These are phyloP conservation scores for Scheffersomyces lignicola DNA, from an alignment of 1,139 yeast species.

Conservation along the genomic window DNA sequence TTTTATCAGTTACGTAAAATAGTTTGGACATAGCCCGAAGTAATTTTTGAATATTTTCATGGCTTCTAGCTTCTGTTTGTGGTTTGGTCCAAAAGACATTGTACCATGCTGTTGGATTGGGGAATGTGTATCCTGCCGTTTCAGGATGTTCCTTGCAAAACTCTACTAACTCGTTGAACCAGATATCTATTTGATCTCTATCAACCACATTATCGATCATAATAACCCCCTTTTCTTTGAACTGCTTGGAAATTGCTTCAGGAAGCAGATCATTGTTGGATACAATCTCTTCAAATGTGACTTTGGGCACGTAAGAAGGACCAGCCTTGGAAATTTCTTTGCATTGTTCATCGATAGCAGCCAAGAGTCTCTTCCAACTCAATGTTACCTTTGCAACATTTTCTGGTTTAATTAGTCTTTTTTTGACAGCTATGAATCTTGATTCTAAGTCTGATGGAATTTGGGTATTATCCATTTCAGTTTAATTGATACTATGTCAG, in stretches of 20 bases:
- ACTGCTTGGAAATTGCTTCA: conserved; percentile 10
- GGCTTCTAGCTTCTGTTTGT: conserved; percentile 42
- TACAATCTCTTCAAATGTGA: conserved; percentile 17
- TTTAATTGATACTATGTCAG: conserved; percentile 7
- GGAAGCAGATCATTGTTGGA: conserved; percentile 15
- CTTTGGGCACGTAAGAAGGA: conserved; percentile 16
- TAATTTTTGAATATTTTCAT: conserved; percentile 32
- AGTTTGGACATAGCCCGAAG: conserved; percentile 30
- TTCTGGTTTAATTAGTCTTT: conserved; percentile 20
- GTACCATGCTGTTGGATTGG: conserved; percentile 32
- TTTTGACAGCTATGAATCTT: conserved; percentile 15
- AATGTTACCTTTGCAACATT: conserved; percentile 19
- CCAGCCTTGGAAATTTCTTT: conserved; percentile 16
- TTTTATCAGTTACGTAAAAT: conserved; percentile 30
- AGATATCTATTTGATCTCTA: conserved; percentile 14
- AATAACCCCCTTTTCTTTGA: conserved; percentile 17
- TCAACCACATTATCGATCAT: conserved; percentile 24
- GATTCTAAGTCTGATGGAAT: conserved; percentile 13
- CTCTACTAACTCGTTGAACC: conserved; percentile 19
- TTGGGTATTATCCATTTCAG: background rate
- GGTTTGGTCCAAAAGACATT: conserved; percentile 43
- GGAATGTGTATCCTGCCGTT: conserved; percentile 28
- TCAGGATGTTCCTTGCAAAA: conserved; percentile 27
- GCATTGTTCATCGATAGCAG: conserved; percentile 17
- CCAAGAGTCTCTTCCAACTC: conserved; percentile 23